These are phyloP conservation scores for Chrysoporthe puriensis DNA, from an alignment of 2,329 filamentous ascomycete species.

Conservation along the genomic window DNA sequence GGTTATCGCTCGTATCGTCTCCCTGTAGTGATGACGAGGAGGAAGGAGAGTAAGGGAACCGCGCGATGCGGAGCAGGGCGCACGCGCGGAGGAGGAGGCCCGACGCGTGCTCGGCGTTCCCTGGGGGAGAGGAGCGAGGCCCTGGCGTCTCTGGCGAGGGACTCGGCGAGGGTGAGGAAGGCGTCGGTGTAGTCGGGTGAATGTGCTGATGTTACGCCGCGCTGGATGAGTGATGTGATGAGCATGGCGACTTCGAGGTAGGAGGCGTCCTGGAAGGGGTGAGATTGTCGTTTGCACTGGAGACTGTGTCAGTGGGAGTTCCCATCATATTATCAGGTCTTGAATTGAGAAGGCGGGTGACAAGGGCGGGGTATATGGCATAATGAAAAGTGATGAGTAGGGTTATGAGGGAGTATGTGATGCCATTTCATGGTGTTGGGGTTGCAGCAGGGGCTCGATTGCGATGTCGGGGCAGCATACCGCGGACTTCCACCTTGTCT, in stretches of 20 bases:
- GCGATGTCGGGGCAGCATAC: conserved; percentile 31
- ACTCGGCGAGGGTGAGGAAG: conserved; percentile 64
- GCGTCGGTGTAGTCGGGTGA: conserved; percentile 66
- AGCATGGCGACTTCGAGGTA: conserved; percentile 72
- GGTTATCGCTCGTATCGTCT: conserved; percentile 39
- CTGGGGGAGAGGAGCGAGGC: conserved; percentile 51
- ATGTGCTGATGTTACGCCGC: conserved; percentile 67
- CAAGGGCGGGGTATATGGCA: too few relatives aligned
- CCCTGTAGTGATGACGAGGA: conserved; percentile 35
- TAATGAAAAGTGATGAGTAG: too few relatives aligned
- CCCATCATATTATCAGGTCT: too few relatives aligned
- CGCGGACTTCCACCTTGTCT: conserved; percentile 75
- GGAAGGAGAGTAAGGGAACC: conserved; percentile 56
- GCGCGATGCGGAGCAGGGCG: conserved; percentile 70
- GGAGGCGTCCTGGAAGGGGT: conserved; percentile 75
- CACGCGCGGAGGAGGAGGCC: conserved; percentile 67
- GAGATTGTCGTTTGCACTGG: background rate
- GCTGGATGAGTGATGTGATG: conserved; percentile 64
- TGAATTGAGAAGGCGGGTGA: too few relatives aligned
- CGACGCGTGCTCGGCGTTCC: conserved; percentile 57
- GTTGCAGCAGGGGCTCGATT: too few relatives aligned
- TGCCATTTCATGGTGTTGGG: too few relatives aligned
- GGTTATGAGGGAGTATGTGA: too few relatives aligned
- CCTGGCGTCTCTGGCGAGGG: conserved; percentile 54
- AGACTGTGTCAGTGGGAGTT: background rate